A percentile compares a stretch with the other conserved stretches of the same genome.
These are phyloP conservation scores for Rhizopogon vulgaris DNA, from an alignment of 768 basidiomycete species.

Conservation along the genomic window DNA sequence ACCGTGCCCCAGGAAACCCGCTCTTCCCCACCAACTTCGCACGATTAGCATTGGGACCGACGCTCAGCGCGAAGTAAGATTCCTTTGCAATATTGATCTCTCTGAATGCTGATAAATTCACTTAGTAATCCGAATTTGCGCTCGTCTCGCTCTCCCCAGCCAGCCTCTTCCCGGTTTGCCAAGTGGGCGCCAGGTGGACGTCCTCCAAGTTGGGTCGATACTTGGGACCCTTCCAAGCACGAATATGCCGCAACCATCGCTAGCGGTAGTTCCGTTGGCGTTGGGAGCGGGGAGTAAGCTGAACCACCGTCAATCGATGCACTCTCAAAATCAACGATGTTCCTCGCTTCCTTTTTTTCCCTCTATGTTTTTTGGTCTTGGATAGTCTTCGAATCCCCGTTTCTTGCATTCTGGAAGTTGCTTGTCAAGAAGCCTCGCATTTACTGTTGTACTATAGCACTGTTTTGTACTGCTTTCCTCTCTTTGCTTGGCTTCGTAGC, in stretches of 20 bases:
- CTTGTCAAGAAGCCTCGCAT: background rate
- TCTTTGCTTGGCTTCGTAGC: background rate
- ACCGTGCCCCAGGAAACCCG: slow-evolving; percentile 67
- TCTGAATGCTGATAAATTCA: background rate
- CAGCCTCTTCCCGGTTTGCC: slow-evolving; percentile 12
- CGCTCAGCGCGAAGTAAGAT: slow-evolving; percentile 47
- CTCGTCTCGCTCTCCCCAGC: slow-evolving; percentile 5
- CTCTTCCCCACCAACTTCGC: slow-evolving; percentile 82
- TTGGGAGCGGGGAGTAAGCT: slow-evolving; percentile 17
- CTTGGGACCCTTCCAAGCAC: slow-evolving; percentile 33
- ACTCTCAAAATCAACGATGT: background rate
- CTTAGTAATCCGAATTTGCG: slow-evolving; percentile 22
- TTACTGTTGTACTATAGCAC: background rate
- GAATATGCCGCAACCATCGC: slow-evolving; percentile 38
- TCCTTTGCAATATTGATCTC: background rate
- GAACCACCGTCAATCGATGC: background rate
- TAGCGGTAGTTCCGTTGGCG: slow-evolving; percentile 29
- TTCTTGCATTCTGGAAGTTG: background rate
- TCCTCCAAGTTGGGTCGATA: slow-evolving; percentile 34
- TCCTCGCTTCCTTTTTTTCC: background rate
- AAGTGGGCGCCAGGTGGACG: slow-evolving; percentile 23
- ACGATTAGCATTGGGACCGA: slow-evolving; percentile 58
- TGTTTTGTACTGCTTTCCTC: background rate
- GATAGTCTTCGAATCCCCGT: background rate
- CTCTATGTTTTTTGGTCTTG: background rate